Conservation (phyloP, 2,329 filamentous ascomycete genomes). For the Nannizziopsis barbatae region DNA sequence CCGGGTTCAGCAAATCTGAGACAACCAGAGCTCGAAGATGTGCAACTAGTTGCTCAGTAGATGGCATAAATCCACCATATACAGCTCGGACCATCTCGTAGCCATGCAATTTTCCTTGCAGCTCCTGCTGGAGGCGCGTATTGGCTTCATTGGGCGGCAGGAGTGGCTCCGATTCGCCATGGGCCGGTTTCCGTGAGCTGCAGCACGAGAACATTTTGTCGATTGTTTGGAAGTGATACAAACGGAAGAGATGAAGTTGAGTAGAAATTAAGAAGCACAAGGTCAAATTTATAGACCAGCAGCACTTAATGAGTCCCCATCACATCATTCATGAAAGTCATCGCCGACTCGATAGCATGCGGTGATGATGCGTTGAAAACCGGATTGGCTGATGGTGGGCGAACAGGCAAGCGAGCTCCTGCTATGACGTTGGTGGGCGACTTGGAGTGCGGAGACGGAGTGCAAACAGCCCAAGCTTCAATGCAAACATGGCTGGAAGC, state of each 20-base stretch:
- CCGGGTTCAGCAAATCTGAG: conserved; percentile 65
- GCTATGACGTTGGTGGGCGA: background rate
- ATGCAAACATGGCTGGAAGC: background rate
- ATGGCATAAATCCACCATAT: conserved; percentile 79
- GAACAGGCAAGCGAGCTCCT: too few relatives aligned
- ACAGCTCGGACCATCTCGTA: conserved; percentile 85
- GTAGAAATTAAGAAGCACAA: too few relatives aligned
- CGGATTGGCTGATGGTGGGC: background rate
- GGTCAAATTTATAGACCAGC: too few relatives aligned
- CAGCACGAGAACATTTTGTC: conserved; percentile 54
- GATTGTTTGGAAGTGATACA: background rate
- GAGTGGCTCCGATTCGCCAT: conserved; percentile 62
- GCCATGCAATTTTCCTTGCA: conserved; percentile 82
- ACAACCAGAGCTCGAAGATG: conserved; percentile 70
- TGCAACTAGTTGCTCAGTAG: conserved; percentile 69
- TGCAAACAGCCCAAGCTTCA: background rate
- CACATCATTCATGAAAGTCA: too few relatives aligned
- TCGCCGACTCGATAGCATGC: too few relatives aligned
- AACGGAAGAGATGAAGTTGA: background rate
- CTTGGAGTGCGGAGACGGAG: background rate
- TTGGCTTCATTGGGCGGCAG: conserved; percentile 58
- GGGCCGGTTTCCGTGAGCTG: conserved; percentile 40
- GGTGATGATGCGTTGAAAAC: too few relatives aligned
- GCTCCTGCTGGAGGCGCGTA: conserved; percentile 60
- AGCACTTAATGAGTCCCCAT: too few relatives aligned